These are phyloP conservation scores for Ramaria sp. DNA, from an alignment of 768 basidiomycete genomes.

Conservation along the genomic window DNA sequence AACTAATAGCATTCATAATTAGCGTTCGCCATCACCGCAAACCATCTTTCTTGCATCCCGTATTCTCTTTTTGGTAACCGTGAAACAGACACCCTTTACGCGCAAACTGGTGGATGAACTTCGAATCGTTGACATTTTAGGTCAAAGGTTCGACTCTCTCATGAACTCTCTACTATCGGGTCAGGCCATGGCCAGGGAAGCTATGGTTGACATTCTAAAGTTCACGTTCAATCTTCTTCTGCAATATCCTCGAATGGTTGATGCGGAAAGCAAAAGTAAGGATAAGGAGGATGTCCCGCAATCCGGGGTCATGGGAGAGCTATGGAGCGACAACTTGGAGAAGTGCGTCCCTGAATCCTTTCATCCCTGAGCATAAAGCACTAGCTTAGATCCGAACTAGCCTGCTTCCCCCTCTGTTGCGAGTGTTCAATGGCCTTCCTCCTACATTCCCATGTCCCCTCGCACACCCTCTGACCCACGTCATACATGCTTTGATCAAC, in stretches of 20 bases:
- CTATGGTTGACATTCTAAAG: constrained; percentile 77
- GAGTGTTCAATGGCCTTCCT: constrained; percentile 57
- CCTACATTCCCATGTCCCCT: constrained; percentile 53
- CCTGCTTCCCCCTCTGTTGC: constrained; percentile 59
- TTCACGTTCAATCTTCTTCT: constrained; percentile 70
- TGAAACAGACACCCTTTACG: constrained; percentile 40
- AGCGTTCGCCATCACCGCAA: constrained; percentile 56
- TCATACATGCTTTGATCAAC: constrained; percentile 71
- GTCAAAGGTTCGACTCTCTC: constrained; percentile 48
- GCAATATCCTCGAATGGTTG: constrained; percentile 52
- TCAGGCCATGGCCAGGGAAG: constrained; percentile 50
- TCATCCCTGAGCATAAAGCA: not conserved
- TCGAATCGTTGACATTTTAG: constrained; percentile 52
- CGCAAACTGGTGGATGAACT: constrained; percentile 49
- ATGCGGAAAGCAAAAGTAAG: constrained; percentile 10
- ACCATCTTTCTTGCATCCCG: constrained; percentile 65
- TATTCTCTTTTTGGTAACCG: constrained; percentile 63
- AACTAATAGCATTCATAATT: constrained; percentile 4
- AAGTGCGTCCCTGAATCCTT: constrained; percentile 31
- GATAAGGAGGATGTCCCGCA: not conserved
- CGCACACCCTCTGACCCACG: constrained; percentile 63
- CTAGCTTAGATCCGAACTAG: constrained; percentile 24
- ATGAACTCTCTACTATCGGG: constrained; percentile 36
- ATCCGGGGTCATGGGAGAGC: constrained; percentile 14
- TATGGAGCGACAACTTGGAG: constrained; percentile 13